Percentiles rank a stretch among this genome's conserved stretches.
Evolutionary conservation across 2,329 filamentous ascomycete species (phyloP).

Genomic region (Fusarium paranaense): DNA sequence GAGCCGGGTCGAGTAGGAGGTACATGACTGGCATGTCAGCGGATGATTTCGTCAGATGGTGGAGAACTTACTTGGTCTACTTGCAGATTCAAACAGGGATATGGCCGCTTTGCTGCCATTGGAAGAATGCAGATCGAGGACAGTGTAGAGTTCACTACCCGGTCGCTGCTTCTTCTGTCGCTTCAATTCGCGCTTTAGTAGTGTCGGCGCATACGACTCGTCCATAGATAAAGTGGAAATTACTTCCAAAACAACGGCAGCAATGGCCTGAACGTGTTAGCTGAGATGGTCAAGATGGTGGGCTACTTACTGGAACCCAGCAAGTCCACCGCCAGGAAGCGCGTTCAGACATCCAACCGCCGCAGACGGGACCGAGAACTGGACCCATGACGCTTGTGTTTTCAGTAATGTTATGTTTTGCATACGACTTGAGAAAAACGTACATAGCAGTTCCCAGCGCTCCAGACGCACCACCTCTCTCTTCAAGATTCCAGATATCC

Average conservation of each 20-base stretch:
- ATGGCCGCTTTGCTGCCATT: background rate
- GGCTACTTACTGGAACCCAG: background rate
- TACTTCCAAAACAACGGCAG: background rate
- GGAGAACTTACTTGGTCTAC: background rate
- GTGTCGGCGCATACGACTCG: background rate
- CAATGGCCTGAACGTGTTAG: background rate
- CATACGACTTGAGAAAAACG: background rate
- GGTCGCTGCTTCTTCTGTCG: background rate
- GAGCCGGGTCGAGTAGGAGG: background rate
- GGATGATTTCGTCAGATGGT: background rate
- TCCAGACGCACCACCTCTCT: background rate
- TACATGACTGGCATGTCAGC: background rate
- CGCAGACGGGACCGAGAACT: background rate
- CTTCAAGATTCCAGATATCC: background rate
- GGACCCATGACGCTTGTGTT: background rate
- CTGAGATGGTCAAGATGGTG: background rate
- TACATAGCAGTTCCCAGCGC: background rate
- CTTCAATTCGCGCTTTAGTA: background rate
- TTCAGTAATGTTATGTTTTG: background rate
- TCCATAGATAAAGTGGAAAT: background rate
- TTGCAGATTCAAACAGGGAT: background rate
- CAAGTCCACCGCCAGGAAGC: background rate
- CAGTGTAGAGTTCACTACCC: background rate
- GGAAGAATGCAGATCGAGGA: background rate
- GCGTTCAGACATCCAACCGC: background rate